phyloP scores from a whole-genome alignment of 805 yeast genomes.

The Lachancea cidri region DNA sequence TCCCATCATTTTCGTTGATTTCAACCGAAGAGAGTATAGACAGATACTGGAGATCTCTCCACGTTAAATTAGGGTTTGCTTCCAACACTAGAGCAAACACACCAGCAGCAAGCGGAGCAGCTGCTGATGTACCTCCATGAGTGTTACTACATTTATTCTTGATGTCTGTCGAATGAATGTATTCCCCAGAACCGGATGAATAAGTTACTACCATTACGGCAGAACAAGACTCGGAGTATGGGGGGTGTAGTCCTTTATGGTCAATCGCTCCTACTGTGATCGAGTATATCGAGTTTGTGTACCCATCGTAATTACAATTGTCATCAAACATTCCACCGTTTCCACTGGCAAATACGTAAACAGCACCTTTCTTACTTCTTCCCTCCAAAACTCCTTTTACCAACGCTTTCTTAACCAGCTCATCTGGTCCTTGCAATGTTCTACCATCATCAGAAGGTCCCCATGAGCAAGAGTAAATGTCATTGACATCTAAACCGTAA shows the following conservation, averaged over 20 bases:
- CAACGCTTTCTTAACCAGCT: slow-evolving; percentile 73
- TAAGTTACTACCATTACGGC: slow-evolving; percentile 94
- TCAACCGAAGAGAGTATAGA: slow-evolving; percentile 67
- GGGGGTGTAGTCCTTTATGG: slow-evolving; percentile 78
- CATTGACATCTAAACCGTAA: slow-evolving; percentile 75
- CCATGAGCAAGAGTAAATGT: slow-evolving; percentile 97
- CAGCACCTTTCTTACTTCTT: slow-evolving; percentile 70
- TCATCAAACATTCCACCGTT: slow-evolving; percentile 84
- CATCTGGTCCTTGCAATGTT: slow-evolving; percentile 80
- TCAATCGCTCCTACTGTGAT: slow-evolving; percentile 94
- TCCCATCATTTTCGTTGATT: slow-evolving; percentile 59
- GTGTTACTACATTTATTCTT: slow-evolving; percentile 57
- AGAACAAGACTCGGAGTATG: slow-evolving; percentile 86
- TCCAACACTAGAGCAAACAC: slow-evolving; percentile 75
- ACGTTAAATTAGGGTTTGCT: slow-evolving; percentile 81
- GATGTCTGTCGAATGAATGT: slow-evolving; percentile 83
- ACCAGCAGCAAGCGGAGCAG: slow-evolving; percentile 99
- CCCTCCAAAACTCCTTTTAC: slow-evolving; percentile 83
- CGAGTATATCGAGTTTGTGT: slow-evolving; percentile 91
- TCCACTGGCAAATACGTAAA: slow-evolving; percentile 94
- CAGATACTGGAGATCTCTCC: slow-evolving; percentile 93
- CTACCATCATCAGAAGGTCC: slow-evolving; percentile 94
- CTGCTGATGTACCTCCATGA: slow-evolving; percentile 98
- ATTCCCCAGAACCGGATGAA: slow-evolving; percentile 85
- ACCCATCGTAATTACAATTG: slow-evolving; percentile 95